These are phyloP conservation scores for Prunus yedoensis DNA, from an alignment of 331 rosid genomes.

Conservation along the genomic window DNA sequence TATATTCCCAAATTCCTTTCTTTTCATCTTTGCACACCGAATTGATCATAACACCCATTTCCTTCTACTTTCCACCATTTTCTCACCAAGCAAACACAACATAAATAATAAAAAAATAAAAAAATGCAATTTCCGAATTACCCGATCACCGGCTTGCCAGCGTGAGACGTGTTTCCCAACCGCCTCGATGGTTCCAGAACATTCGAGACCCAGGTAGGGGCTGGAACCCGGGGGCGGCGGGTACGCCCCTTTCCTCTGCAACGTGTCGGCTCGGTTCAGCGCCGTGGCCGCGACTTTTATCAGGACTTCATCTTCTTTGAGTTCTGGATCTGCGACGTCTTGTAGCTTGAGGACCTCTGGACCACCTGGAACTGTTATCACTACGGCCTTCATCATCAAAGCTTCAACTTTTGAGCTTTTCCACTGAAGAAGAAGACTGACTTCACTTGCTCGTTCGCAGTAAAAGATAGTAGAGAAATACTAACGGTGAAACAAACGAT, in stretches of 20 bases:
- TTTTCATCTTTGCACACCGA: not conserved
- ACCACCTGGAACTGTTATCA: constrained; percentile 59
- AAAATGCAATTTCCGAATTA: not conserved
- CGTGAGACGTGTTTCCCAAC: constrained; percentile 61
- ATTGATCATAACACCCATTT: not conserved
- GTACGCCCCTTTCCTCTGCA: constrained; percentile 67
- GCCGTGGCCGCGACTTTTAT: constrained; percentile 72
- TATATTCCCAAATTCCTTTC: not conserved
- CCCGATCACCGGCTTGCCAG: constrained; percentile 93
- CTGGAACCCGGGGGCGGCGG: constrained; percentile 80
- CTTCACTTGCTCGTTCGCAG: not conserved
- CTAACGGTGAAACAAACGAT: not conserved
- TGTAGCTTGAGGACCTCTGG: constrained; percentile 75
- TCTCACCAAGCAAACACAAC: not conserved
- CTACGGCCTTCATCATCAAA: constrained; percentile 70
- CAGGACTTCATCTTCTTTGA: constrained; percentile 68
- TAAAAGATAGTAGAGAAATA: not conserved
- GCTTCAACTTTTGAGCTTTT: not conserved
- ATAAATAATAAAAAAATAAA: not conserved
- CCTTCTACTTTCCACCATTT: not conserved
- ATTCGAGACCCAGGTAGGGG: constrained; percentile 74
- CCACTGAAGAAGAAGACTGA: not conserved
- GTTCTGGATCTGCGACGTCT: constrained; percentile 60
- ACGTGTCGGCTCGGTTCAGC: constrained; percentile 68
- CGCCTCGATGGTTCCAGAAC: constrained; percentile 71